Percentiles rank a stretch among this genome's conserved stretches.
Evolutionary conservation across 495 filamentous ascomycete species (phyloP).

Genomic region (Rostrohypoxylon terebratum): DNA sequence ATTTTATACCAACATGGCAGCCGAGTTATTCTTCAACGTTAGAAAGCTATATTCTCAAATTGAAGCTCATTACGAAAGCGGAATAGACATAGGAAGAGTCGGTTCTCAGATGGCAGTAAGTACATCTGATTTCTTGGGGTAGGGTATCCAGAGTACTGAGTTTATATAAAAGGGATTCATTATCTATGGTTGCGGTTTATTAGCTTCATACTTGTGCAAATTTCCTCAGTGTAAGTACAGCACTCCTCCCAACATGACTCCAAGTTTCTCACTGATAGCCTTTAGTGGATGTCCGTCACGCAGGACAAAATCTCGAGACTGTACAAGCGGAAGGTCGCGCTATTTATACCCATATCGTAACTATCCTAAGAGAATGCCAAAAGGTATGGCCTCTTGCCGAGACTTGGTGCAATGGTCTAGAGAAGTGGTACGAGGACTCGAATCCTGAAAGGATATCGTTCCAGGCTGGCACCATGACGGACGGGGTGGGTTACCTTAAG

Average conservation of each 20-base stretch:
- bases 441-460: conserved; percentile 49
- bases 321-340: conserved; percentile 51
- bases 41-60: conserved; percentile 60
- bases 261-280: conserved; percentile 4
- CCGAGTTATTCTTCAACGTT: conserved; percentile 61
- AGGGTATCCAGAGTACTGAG: conserved; percentile 2
- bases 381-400: conserved; percentile 60
- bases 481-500: conserved; percentile 55
- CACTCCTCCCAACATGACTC: too few relatives aligned
- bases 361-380: conserved; percentile 56
- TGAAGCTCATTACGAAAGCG: conserved; percentile 58
- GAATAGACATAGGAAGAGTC: conserved; percentile 55
- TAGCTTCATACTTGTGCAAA: conserved; percentile 61
- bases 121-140: not conserved
- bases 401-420: conserved; percentile 58
- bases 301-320: conserved; percentile 44
- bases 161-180: conserved; percentile 58
- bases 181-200: conserved; percentile 63
- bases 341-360: conserved; percentile 56
- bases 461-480: conserved; percentile 59
- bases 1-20: conserved; percentile 60
- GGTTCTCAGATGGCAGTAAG: conserved; percentile 65
- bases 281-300: conserved; percentile 53
- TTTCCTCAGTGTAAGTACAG: conserved; percentile 55
- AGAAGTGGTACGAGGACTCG: conserved; percentile 55